Conservation (phyloP, 495 filamentous ascomycete species). For the Glutinoglossum americanum region DNA sequence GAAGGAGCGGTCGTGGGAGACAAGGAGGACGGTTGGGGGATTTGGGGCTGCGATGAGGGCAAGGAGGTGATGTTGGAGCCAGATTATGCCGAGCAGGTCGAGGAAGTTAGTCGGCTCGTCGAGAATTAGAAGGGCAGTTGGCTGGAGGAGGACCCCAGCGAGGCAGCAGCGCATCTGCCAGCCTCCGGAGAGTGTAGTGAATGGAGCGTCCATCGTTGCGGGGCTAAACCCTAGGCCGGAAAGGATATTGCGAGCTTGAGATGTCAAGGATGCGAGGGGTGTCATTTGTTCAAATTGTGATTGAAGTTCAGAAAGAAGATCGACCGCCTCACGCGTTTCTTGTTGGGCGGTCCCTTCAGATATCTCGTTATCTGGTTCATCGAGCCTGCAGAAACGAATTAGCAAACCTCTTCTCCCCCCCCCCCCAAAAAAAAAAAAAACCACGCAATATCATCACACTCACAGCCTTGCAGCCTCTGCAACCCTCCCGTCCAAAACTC, state of each 20-base stretch:
- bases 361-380: conserved; percentile 31
- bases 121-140: conserved; percentile 59
- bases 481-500: conserved; percentile 38
- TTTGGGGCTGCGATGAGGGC: conserved; percentile 17
- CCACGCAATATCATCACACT: conserved; percentile 3
- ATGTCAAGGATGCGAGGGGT: conserved; percentile 9
- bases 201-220: conserved; percentile 28
- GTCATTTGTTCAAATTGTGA: conserved; percentile 33
- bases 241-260: conserved; percentile 39
- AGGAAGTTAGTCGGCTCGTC: conserved; percentile 79
- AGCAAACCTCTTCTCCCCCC: conserved; percentile 3
- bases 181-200: conserved; percentile 48
- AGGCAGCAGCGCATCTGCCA: conserved; percentile 58
- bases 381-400: conserved; percentile 19
- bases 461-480: conserved; percentile 31
- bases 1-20: conserved; percentile 66
- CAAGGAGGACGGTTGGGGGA: conserved; percentile 38
- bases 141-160: conserved; percentile 41
- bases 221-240: conserved; percentile 52
- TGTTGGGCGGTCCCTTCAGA: conserved; percentile 27
- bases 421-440: background rate
- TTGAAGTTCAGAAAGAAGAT: conserved; percentile 40
- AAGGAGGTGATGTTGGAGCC: conserved; percentile 49
- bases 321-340: conserved; percentile 40
- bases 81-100: conserved; percentile 62